Conservation (phyloP, 306 rosid species). For the Oemleria cerasiformis region DNA sequence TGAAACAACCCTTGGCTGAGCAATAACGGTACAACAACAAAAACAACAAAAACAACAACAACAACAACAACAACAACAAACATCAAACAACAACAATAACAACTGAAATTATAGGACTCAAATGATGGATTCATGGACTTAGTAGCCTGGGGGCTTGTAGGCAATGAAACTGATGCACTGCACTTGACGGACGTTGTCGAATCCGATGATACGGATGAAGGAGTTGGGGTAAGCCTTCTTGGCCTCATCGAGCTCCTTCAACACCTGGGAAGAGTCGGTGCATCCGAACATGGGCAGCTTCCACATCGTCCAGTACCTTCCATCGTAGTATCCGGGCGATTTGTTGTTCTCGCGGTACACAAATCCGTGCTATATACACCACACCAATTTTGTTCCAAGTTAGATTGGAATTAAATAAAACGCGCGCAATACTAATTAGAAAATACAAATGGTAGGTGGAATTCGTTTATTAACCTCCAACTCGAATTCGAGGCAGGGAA, state of each 20-base stretch:
- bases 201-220: conserved; percentile 63
- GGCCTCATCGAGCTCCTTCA: conserved; percentile 44
- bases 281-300: conserved; percentile 74
- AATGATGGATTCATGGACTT: neutral
- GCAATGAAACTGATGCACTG: conserved; percentile 83
- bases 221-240: conserved; percentile 29
- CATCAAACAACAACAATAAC: neutral
- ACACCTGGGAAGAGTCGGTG: conserved; percentile 51
- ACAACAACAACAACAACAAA: neutral
- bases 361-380: conserved; percentile 27
- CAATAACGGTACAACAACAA: neutral
- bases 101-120: too few relatives aligned
- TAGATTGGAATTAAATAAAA: too few relatives aligned
- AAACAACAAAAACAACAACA: neutral
- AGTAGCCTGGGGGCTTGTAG: conserved; percentile 36
- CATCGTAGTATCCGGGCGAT: conserved; percentile 78
- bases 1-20: conserved; percentile 9
- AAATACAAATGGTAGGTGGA: too few relatives aligned
- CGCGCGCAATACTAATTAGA: too few relatives aligned
- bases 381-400: neutral
- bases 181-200: conserved; percentile 75
- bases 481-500: conserved; percentile 79
- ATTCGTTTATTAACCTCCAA: conserved; percentile 24
- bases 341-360: conserved; percentile 50
- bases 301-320: conserved; percentile 86